Percentiles rank a stretch among this genome's conserved stretches.
phyloP scores from a whole-genome alignment of 148 eudicot species.

The Rhododendron griersonianum region DNA sequence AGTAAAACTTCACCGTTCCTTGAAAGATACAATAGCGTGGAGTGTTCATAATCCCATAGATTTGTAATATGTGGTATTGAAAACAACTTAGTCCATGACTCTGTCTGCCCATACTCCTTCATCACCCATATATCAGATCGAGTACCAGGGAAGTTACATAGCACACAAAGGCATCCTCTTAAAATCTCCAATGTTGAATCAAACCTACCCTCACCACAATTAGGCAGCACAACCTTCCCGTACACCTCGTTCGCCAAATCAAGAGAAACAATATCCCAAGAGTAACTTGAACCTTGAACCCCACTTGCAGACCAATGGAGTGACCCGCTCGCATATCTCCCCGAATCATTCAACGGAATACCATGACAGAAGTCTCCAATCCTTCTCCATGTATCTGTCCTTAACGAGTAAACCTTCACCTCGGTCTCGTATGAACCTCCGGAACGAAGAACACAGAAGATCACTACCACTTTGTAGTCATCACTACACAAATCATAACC shows the following conservation, averaged over 20 bases:
- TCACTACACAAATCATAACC: conserved; percentile 37
- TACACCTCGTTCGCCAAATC: conserved; percentile 33
- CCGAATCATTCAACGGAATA: conserved; percentile 25
- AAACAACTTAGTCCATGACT: conserved; percentile 45
- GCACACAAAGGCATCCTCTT: conserved; percentile 21
- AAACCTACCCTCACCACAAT: conserved; percentile 14
- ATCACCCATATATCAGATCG: conserved; percentile 42
- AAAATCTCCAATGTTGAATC: conserved; percentile 24
- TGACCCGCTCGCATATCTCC: conserved; percentile 35
- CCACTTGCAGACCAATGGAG: conserved; percentile 46
- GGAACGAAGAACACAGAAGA: conserved; percentile 18
- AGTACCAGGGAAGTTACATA: conserved; percentile 14
- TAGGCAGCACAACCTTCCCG: conserved; percentile 28
- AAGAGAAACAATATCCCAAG: conserved; percentile 30
- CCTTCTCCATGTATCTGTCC: conserved; percentile 27
- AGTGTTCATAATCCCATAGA: not conserved
- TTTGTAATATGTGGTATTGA: conserved; percentile 18
- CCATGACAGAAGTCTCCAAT: conserved; percentile 26
- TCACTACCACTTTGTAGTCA: conserved; percentile 45
- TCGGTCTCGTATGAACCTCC: conserved; percentile 17
- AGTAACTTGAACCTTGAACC: not conserved
- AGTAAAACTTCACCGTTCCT: conserved; percentile 24
- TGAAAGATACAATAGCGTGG: conserved; percentile 11
- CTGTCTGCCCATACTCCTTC: conserved; percentile 38
- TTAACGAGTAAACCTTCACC: conserved; percentile 42